Percentiles rank a stretch among this genome's conserved stretches.
phyloP scores from a whole-genome alignment of 208 protist species.

The Paratrypanosoma confusum region DNA sequence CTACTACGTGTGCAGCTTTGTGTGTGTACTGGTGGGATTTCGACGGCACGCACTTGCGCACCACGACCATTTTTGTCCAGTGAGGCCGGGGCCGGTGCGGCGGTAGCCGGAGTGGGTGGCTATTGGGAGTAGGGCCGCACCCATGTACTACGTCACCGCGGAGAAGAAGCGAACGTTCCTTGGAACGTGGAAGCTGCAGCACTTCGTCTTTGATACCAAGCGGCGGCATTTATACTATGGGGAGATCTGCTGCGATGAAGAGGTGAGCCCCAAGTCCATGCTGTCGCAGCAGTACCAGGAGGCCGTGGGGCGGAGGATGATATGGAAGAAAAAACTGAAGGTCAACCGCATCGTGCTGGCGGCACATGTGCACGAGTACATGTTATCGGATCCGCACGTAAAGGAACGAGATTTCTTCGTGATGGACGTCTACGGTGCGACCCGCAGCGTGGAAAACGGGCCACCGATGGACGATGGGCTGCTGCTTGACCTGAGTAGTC shows the following conservation, averaged over 20 bases:
- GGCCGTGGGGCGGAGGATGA: too few species aligned
- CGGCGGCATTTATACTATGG: slow-evolving; percentile 62
- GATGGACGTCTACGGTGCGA: slow-evolving; percentile 40
- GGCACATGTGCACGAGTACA: slow-evolving; percentile 32
- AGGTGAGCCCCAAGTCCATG: too few species aligned
- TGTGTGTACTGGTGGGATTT: too few species aligned
- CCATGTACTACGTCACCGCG: slow-evolving; percentile 46
- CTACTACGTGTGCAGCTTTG: too few species aligned
- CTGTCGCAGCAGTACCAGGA: too few species aligned
- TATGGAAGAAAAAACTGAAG: slow-evolving; percentile 66
- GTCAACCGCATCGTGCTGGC: slow-evolving; percentile 32
- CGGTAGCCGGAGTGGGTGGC: too few species aligned
- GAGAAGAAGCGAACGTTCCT: slow-evolving; percentile 42
- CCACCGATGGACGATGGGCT: slow-evolving; percentile 34
- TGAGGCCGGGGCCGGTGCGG: too few species aligned
- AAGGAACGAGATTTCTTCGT: slow-evolving; percentile 48
- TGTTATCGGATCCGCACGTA: slow-evolving; percentile 33
- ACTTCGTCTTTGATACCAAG: slow-evolving; percentile 53
- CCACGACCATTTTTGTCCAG: too few species aligned
- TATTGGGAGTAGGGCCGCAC: too few species aligned
- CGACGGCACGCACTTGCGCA: too few species aligned
- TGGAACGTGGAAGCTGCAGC: slow-evolving; percentile 35
- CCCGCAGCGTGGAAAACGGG: slow-evolving; percentile 16
- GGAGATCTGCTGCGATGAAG: too few species aligned
- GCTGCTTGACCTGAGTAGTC: slow-evolving; percentile 29